Base-by-base conservation (phyloP, 2,329 filamentous ascomycete genomes). In the Apiospora aurea region DNA sequence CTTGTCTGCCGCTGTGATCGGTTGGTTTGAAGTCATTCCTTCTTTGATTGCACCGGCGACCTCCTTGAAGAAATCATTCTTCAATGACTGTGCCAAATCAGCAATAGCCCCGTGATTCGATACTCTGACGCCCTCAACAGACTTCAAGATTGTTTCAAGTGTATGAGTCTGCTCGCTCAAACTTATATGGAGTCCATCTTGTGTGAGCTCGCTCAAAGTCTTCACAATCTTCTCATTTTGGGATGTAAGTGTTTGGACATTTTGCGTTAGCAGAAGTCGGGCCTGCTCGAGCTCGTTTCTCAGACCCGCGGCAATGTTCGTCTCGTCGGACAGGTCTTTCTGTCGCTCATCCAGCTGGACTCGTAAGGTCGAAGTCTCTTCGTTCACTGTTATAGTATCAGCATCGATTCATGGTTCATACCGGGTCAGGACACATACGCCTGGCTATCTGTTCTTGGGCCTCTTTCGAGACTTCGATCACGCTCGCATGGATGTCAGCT, bases 221-320 rank as follows among this genome's bases (percentile, higher is more conserved):
- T 71, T n/a, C 26, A 73, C 44, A 7, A 73, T 71, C 64, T 53
- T 70, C 21, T 18, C 44, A 16, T 73, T 64, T 34, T 64, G 57
- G 18, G 57, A 41, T n/a, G 29, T 4, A 41, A 64, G 57, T 4
- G 57, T 64, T 64, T 41, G 18, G 8, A 64, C 34, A 24, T 64
- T 41, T 34, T 64, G 57, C 29, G 34, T 41, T 4, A 64, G 57
- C 18, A 64, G 57, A 21, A 64, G 29, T n/a, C 51, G 70, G 26
- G 67, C 43, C 13, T 69, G 26, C 7, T 72, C 44, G 8, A 72
- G 70, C 26, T 73, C 70, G 5, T 68, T 46, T 67, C 53, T 43
- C 47, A 69, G 14, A 24, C 18, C 44, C 16, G 69, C 21, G n/a
- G 46, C 53, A 11, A 24, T 66, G 14, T 47, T 18, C 16, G 34